Conservation (phyloP, 495 filamentous ascomycete genomes). For the Penicillium flavigenum region DNA sequence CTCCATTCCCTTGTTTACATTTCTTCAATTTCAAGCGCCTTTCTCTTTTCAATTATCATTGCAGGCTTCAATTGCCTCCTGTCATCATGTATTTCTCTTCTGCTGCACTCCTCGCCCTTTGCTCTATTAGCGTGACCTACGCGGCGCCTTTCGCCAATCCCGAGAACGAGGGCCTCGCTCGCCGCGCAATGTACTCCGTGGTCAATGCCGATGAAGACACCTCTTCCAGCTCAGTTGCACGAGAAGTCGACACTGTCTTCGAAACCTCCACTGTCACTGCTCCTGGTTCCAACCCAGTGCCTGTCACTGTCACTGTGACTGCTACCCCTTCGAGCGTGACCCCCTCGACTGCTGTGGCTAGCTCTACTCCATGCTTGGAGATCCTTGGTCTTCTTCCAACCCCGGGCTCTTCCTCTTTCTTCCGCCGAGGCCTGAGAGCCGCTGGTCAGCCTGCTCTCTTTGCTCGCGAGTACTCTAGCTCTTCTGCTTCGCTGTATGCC, state of each 20-base stretch:
- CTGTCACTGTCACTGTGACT: slow-evolving; percentile 38
- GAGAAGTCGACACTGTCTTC: slow-evolving; percentile 35
- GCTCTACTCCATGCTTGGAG: slow-evolving; percentile 19
- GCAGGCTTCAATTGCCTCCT: slow-evolving; percentile 2
- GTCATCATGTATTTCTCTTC: slow-evolving; percentile 37
- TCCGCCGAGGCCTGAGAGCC: slow-evolving; percentile 26
- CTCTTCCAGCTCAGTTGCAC: slow-evolving; percentile 24
- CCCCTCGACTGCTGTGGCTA: slow-evolving; percentile 16
- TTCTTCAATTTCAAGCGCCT: slow-evolving; percentile 3
- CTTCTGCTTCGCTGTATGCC: not conserved
- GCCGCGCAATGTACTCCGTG: slow-evolving; percentile 43
- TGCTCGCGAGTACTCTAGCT: slow-evolving; percentile 20
- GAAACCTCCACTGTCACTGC: slow-evolving; percentile 29
- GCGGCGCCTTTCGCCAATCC: slow-evolving; percentile 37
- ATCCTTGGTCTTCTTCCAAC: slow-evolving; percentile 8
- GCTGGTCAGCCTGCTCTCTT: slow-evolving; percentile 22
- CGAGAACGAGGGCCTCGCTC: slow-evolving; percentile 29
- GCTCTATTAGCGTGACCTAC: slow-evolving; percentile 29
- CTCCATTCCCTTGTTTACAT: slow-evolving; percentile 3
- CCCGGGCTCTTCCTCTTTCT: slow-evolving; percentile 16
- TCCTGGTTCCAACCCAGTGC: slow-evolving; percentile 24
- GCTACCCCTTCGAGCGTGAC: slow-evolving; percentile 23
- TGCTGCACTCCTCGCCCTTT: slow-evolving; percentile 33
- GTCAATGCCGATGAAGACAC: slow-evolving; percentile 48
- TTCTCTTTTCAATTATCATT: slow-evolving; percentile 1